Evolutionary conservation across 1,284 basidiomycete genomes (phyloP), one percentile per base, ranked within the genome.

Genomic region (Stereum hirsutum): DNA sequence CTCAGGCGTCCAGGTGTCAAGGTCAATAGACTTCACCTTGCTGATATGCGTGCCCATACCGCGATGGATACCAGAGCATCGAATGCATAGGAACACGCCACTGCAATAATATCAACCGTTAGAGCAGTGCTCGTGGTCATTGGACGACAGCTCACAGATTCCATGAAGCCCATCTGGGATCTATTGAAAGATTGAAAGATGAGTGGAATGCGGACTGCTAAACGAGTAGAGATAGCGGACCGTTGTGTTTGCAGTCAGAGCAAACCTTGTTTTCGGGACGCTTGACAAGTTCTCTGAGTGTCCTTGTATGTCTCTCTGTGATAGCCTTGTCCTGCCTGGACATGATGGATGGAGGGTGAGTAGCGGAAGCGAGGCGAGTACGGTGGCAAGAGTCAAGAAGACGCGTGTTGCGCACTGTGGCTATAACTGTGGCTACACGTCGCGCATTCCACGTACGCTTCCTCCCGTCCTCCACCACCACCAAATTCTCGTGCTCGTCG

Each of bases 31-130:
- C 61, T 97, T 97, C 58, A 99, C 91, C 58, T 87, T 89, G 64
- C 87, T 89, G 63, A 96, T 95, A 62, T 99, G 96, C 0, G 95
- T 98, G 49, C 96, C 96, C 91, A 99, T 95, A 25, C 89, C 86
- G 31, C 96, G 85, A 64, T 99, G 95, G 46, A 98, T 89, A 26
- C 95, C 95, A n/a, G 93, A 97, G 66, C 95, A 99, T 47, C 95
- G 79, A 54, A 99, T 98, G 61, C 95, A 99, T 31, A 97, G 69
- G 59, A 90, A 96, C 3, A 92, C 87, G 25, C 93, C 93, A 24
- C 89, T 91, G 52, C 27, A 51, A 15, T 42, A 7, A 30, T 7
- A 47, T 38, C 28, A 34, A 33, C 57, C 39, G 55, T 41, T n/a
- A 43, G 30, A 11, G 2, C 6, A 17, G 25, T 23, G 19, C 21